phyloP scores from a whole-genome alignment of 768 basidiomycete genomes.

The Suillus discolor region DNA sequence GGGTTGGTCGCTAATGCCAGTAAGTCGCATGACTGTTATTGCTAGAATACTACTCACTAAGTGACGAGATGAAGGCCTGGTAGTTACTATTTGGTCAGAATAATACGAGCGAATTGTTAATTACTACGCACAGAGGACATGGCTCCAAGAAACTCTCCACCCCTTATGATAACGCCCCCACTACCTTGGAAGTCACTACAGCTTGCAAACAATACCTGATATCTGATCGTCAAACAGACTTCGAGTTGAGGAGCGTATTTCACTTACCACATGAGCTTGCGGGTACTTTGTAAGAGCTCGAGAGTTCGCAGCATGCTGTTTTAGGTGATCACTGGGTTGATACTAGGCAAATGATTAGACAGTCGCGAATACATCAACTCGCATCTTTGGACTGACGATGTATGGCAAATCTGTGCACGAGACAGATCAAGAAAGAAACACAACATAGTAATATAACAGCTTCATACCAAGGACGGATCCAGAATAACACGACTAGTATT shows the following conservation, averaged over 20 bases:
- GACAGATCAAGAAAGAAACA: neutral
- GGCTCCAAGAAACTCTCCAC: slow-evolving; percentile 5
- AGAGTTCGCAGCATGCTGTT: neutral
- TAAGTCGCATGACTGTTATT: slow-evolving; percentile 4
- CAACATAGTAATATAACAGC: too few relatives aligned
- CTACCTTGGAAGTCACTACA: slow-evolving; percentile 2
- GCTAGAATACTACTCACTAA: neutral
- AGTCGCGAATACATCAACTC: neutral
- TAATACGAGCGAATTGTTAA: too few relatives aligned
- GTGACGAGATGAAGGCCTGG: slow-evolving; percentile 5
- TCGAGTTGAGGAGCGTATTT: neutral
- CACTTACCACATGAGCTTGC: neutral
- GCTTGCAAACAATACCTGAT: slow-evolving; percentile 1
- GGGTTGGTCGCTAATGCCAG: neutral
- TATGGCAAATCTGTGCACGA: slow-evolving; percentile 28
- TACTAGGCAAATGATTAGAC: neutral
- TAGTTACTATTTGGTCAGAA: neutral
- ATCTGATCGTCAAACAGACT: neutral
- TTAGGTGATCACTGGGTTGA: neutral
- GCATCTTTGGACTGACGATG: slow-evolving; percentile 15
- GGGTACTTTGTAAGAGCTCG: neutral
- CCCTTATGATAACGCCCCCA: slow-evolving; percentile 1
- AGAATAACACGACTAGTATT: slow-evolving; percentile 10
- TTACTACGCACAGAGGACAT: slow-evolving; percentile 2
- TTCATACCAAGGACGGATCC: slow-evolving; percentile 7